Base-by-base conservation (phyloP, 768 basidiomycete species). In the Lentinula boryana region DNA sequence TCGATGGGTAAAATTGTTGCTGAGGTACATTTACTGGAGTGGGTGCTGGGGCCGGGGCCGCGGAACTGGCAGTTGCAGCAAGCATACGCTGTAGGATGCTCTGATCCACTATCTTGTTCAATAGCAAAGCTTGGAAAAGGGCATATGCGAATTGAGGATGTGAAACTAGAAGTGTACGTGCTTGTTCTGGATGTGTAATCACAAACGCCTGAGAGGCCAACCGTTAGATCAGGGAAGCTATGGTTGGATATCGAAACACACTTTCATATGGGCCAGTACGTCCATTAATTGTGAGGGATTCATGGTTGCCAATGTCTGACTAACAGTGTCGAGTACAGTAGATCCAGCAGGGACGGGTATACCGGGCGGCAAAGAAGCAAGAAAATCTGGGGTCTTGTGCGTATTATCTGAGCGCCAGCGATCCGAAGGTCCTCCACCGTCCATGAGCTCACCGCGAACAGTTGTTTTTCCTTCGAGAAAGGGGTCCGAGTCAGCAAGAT, bases 261-360 rank as follows among this genome's bases (percentile, higher is more conserved):
- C 97, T 88, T 98, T 98, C 90, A 96, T 95, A 72, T 97, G 93
- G n/a, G 90, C 90, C 65, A 99, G 77, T 8, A 98, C 89, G 74
- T 99, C 96, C 75, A 95, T 85, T 63, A 96, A 77, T 69, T 96
- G 92, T 41, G 78, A 80, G 0, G 93, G 92, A 58, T 85, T 84
- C 79, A 96, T 91, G 32, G 78, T 85, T 44, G 90, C 95, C 49
- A 99, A 80, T 3, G 88, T 89, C 69, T 89, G 84, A 69, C 85
- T 93, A 70, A 98, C 98, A 59, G 81, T 80, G 70, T 98, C 95
- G 60, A 91, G 78, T 7, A 89, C 76, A 16, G 83, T 86, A 43
- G 82, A 77, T 18, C 93, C 93, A 12, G 81, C 84, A 9, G 87
- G 82, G 0, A 95, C 70, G 52, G 87, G 84, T 16, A 88, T 82